Percentiles rank a stretch among this genome's conserved stretches.
These are phyloP conservation scores for Moniliella sp. DNA, from an alignment of 1,284 basidiomycete genomes.

Conservation along the genomic window DNA sequence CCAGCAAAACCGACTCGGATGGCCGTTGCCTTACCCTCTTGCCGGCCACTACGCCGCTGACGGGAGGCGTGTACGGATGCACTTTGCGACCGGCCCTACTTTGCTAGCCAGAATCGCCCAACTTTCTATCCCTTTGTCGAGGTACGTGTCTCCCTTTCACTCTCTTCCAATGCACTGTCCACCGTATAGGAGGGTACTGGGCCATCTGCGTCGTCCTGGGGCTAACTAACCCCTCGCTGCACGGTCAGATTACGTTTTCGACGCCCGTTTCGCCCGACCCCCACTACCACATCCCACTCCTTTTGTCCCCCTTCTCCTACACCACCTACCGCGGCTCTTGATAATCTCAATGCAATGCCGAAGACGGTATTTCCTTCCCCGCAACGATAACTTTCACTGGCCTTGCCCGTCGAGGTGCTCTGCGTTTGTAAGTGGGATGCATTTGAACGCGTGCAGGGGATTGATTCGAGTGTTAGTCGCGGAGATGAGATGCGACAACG, in stretches of 20 bases:
- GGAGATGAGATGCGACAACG: not conserved
- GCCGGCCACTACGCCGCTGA: conserved; percentile 35
- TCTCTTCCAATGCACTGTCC: no score
- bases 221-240: no score
- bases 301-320: conserved; percentile 74
- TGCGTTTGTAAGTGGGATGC: not conserved
- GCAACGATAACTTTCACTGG: not conserved
- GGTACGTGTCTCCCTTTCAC: no score
- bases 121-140: conserved; percentile 76
- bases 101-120: conserved; percentile 43
- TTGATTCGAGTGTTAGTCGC: not conserved
- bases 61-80: conserved; percentile 53
- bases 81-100: conserved; percentile 67
- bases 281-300: conserved; percentile 71
- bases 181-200: no score
- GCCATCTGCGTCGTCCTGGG: no score
- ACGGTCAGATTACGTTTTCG: conserved; percentile 14
- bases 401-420: not conserved
- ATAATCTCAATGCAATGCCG: not conserved
- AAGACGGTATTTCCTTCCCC: not conserved
- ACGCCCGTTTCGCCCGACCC: conserved; percentile 10
- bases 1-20: conserved; percentile 54
- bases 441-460: not conserved
- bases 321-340: conserved; percentile 69
- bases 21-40: conserved; percentile 57